These are phyloP conservation scores for Zygosaccharomyces pseudorouxii DNA, from an alignment of 805 yeast species.

Conservation along the genomic window DNA sequence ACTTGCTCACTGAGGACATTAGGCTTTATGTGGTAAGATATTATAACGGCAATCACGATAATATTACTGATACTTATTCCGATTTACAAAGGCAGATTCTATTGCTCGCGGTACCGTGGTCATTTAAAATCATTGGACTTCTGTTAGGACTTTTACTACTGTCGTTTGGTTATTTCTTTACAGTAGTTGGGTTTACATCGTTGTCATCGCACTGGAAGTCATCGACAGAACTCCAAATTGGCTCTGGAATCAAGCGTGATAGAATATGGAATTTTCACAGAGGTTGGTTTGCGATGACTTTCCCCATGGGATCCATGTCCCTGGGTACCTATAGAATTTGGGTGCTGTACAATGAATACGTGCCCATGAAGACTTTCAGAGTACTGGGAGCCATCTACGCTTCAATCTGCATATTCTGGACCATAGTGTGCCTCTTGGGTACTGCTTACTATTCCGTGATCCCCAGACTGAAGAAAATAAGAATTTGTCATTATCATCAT, in stretches of 20 bases:
- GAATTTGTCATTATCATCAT: background rate
- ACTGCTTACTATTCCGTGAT: slow-evolving; percentile 7
- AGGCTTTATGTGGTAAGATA: slow-evolving; percentile 22
- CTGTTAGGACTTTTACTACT: slow-evolving; percentile 43
- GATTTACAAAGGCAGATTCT: slow-evolving; percentile 15
- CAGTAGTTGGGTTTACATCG: slow-evolving; percentile 39
- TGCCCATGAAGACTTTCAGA: slow-evolving; percentile 49
- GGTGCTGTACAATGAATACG: slow-evolving; percentile 37
- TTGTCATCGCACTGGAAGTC: slow-evolving; percentile 17
- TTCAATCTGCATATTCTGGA: slow-evolving; percentile 44
- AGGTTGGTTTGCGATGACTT: slow-evolving; percentile 80
- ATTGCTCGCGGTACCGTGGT: slow-evolving; percentile 27
- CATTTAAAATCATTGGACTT: slow-evolving; percentile 36
- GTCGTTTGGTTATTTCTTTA: slow-evolving; percentile 57
- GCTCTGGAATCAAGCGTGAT: background rate
- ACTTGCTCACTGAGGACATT: slow-evolving; percentile 48
- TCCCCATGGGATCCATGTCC: slow-evolving; percentile 84
- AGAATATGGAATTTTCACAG: slow-evolving; percentile 42
- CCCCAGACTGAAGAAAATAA: background rate
- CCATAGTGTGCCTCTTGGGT: slow-evolving; percentile 38
- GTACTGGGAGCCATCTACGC: slow-evolving; percentile 62
- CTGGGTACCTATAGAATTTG: slow-evolving; percentile 54
- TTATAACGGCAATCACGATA: slow-evolving; percentile 13
- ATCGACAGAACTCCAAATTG: slow-evolving; percentile 22
- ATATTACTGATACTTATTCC: slow-evolving; percentile 6